phyloP scores from a whole-genome alignment of 768 basidiomycete genomes.

The Albatrellus ellisii region DNA sequence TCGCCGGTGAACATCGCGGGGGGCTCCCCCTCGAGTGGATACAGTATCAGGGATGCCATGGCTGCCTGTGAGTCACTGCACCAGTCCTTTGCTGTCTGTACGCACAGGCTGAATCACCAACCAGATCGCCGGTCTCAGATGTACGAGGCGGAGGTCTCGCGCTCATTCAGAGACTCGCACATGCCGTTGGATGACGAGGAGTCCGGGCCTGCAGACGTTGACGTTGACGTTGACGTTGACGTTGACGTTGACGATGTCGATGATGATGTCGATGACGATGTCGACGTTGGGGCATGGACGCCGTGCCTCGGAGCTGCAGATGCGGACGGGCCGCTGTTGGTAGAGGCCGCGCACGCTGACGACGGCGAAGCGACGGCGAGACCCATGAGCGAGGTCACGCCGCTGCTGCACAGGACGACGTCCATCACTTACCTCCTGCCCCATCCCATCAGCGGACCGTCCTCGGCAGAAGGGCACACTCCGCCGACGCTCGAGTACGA shows the following conservation, averaged over 20 bases:
- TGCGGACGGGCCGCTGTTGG: neutral
- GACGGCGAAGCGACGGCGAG: neutral
- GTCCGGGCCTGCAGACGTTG: neutral
- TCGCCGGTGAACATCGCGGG: neutral
- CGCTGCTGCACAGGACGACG: neutral
- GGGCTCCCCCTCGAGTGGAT: constrained; percentile 9
- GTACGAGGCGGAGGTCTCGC: constrained; percentile 2
- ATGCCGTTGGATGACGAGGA: constrained; percentile 1
- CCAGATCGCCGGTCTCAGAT: constrained; percentile 12
- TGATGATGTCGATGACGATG: neutral
- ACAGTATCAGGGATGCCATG: constrained; percentile 11
- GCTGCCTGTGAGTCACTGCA: neutral
- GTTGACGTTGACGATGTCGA: neutral
- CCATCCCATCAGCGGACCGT: no score
- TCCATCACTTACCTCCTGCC: neutral
- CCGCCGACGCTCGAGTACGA: neutral
- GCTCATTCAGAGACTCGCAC: neutral
- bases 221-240: neutral
- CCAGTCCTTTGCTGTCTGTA: neutral
- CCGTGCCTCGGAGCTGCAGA: neutral
- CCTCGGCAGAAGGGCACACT: neutral
- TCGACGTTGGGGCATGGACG: constrained; percentile 4
- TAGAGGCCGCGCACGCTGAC: neutral
- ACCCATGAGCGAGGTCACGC: neutral
- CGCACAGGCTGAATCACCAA: neutral